Evolutionary conservation across 2,329 filamentous ascomycete species (phyloP), one percentile per base, ranked within the genome.

Genomic region (Nemania bipapillata): DNA sequence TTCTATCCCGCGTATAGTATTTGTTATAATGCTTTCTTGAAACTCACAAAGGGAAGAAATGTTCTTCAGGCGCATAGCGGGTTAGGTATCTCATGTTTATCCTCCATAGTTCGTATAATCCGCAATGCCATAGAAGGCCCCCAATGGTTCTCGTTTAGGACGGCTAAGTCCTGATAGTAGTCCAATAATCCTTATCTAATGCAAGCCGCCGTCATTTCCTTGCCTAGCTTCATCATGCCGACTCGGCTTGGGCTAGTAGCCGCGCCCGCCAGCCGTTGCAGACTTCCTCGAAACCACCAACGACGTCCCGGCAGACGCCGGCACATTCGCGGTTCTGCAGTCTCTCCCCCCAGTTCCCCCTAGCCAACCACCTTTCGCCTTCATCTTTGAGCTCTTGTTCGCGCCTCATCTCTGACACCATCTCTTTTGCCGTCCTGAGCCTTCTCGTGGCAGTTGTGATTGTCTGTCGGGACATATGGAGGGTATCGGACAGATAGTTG

Each of bases 391-490:
- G 85, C 75, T 97, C 93, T 68, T 93, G 90, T 76, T 98, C 96
- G 66, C 89, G 88, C 71, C 90, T 88, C 83, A 97, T 90, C 75
- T 97, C 95, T 1, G 90, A 88, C 1, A 98, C 91, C 69, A 97
- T 88, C 78, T 97, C 94, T 74, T 91, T 92, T 6, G 93, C 94
- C 40, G 89, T 92, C 73, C 91, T 91, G 59, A 99, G 83, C 52
- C 93, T 88, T 63, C 96, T 86, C 2, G 91, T 90, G 1, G 95
- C 96, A 9, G 91, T 91, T 2, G 90, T 91, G 0, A 93, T 96
- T 0, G 92, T 92, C 80, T 98, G 95, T 12, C 93, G 90, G 35
- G 92, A 94, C 91, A 98, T 97, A 80, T 98, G 95, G 37, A 99
- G 85, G 3, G 93, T 94, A 79, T 99, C 96, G 6, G 92, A 93